phyloP scores from a whole-genome alignment of 2,329 filamentous ascomycete species.

The Graphilbum fragrans region DNA sequence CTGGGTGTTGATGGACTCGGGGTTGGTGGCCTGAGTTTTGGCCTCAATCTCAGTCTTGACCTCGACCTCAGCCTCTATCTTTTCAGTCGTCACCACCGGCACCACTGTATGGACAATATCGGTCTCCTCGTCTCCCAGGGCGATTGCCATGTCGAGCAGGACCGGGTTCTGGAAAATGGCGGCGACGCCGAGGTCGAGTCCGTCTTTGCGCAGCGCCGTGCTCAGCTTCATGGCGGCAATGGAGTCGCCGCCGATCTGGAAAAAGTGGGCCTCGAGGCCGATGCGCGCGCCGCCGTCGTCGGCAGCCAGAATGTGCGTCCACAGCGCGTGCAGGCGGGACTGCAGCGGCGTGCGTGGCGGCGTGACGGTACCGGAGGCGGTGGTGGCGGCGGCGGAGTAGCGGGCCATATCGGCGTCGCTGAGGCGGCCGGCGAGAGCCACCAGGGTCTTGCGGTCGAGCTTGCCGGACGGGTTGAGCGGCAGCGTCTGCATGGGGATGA shows the following conservation, averaged over 20 bases:
- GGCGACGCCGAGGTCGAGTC: conserved; percentile 26
- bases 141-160: conserved; percentile 34
- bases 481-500: conserved; percentile 33
- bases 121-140: no score
- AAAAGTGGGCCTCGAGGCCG: conserved; percentile 29
- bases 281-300: conserved; percentile 25
- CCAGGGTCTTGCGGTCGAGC: conserved; percentile 34
- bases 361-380: conserved; percentile 26
- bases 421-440: conserved; percentile 28
- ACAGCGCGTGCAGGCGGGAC: conserved; percentile 33
- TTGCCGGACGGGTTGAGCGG: conserved; percentile 38
- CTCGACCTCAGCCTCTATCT: no score
- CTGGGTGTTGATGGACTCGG: no score
- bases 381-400: conserved; percentile 25
- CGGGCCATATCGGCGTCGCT: conserved; percentile 29
- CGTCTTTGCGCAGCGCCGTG: conserved; percentile 28
- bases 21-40: no score
- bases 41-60: no score
- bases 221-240: conserved; percentile 31
- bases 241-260: conserved; percentile 32
- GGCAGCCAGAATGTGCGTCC: conserved; percentile 27
- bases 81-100: no score
- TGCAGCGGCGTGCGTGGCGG: conserved; percentile 34
- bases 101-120: no score
- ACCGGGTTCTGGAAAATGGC: conserved; percentile 28